A percentile compares a stretch with the other conserved stretches of the same genome.
These are phyloP conservation scores for Cladorrhinum samala DNA, from an alignment of 495 filamentous ascomycete genomes.

Conservation along the genomic window DNA sequence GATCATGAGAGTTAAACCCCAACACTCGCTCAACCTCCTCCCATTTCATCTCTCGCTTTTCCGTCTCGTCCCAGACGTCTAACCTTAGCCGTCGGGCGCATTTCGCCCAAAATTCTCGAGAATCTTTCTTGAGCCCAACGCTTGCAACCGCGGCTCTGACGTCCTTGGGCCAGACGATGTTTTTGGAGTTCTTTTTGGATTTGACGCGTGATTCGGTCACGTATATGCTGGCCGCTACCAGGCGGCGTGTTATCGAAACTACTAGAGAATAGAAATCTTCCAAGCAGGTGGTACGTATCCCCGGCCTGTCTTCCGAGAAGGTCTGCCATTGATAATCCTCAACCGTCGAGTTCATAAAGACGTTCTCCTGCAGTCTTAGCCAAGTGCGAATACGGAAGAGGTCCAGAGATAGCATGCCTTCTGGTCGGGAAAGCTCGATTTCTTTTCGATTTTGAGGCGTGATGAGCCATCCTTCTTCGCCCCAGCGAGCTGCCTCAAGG, in stretches of 20 bases:
- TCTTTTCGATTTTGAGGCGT: slow-evolving; percentile 18
- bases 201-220: slow-evolving; percentile 54
- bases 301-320: slow-evolving; percentile 47
- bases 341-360: slow-evolving; percentile 74
- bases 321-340: slow-evolving; percentile 61
- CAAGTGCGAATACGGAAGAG: slow-evolving; percentile 56
- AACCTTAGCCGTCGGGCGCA: slow-evolving; percentile 55
- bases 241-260: slow-evolving; percentile 57
- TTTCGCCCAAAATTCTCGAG: slow-evolving; percentile 51
- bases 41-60: slow-evolving; percentile 43
- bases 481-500: slow-evolving; percentile 49
- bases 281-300: slow-evolving; percentile 61
- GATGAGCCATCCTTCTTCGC: slow-evolving; percentile 16
- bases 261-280: slow-evolving; percentile 67
- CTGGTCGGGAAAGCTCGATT: slow-evolving; percentile 36
- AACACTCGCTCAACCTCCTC: slow-evolving; percentile 33
- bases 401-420: slow-evolving; percentile 34
- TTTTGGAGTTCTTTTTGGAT: slow-evolving; percentile 17
- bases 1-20: not conserved
- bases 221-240: slow-evolving; percentile 61
- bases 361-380: slow-evolving; percentile 54
- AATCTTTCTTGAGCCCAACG: slow-evolving; percentile 40
- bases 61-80: slow-evolving; percentile 43
- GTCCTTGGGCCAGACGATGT: slow-evolving; percentile 49
- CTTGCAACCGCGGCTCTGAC: slow-evolving; percentile 59